Evolutionary conservation across 1,284 basidiomycete genomes (phyloP), one percentile per base, ranked within the genome.

Genomic region (Ceratobasidium sp.): DNA sequence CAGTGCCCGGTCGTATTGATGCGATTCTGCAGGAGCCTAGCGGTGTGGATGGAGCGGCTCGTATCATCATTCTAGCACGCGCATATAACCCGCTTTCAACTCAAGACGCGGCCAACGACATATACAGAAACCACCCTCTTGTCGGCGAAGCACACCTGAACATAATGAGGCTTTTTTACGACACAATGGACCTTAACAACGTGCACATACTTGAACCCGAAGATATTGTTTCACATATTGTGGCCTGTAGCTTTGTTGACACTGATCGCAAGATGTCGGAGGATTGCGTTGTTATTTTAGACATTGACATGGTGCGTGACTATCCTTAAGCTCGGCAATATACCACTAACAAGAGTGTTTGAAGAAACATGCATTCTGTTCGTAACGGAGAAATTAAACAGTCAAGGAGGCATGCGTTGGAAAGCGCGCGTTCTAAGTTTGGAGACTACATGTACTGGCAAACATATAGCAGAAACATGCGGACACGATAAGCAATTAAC

Each of bases 221-320:
- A 18, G 60, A 63, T n/a, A 42, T 63, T 42, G 60, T 63, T 63
- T 20, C 33, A 15, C 60, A 63, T 13, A 40, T 63, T 13, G 60
- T 33, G 20, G 60, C 40, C 5, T 63, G 33, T 42, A n/a, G 40
- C 15, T 63, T 63, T 42, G 23, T 6, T 10, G 60, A 63, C 15
- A 7, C 60, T 12, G 13, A 5, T 23, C 20, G 33, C 15, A 6
- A 9, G 9, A 40, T 63, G 33, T 39, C 60, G 7, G 33, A 12
- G n/a, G 20, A 18, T 6, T 63, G 60, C n/a, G 33, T 40, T 9
- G 60, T 63, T 6, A 40, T 63, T 15, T 6, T 63, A 7, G 60
- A 63, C 40, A 15, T 63, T 7, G 60, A 63, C 23, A 18, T 63
- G 60, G 60, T 63, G 40, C 28, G 60, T 63, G 60, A n/a, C n/a